A percentile compares a stretch with the other conserved stretches of the same genome.
Evolutionary conservation across 371 early-diverging fungal species (phyloP).

Genomic region (Mucor piriformis): DNA sequence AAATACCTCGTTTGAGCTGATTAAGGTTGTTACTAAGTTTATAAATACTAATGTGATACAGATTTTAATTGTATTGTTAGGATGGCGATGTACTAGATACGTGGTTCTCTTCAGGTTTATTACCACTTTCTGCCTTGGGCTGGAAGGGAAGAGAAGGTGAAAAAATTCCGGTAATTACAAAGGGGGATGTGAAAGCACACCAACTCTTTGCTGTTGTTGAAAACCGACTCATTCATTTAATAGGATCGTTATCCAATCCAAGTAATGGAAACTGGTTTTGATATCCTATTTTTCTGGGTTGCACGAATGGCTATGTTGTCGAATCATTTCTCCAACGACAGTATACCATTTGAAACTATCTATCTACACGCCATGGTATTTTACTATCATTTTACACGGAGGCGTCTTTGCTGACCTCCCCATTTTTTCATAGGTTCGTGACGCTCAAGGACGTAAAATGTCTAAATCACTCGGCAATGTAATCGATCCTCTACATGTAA

Average conservation of each 20-base stretch:
- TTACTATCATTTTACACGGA: background rate
- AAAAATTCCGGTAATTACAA: slow-evolving; percentile 36
- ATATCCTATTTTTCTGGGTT: slow-evolving; percentile 99
- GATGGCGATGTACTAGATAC: slow-evolving; percentile 99
- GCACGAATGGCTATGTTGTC: slow-evolving; percentile 99
- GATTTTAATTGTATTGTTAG: slow-evolving; percentile 37
- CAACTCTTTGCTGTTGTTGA: background rate
- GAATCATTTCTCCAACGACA: slow-evolving; percentile 79
- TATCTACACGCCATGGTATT: slow-evolving; percentile 80
- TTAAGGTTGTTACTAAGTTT: slow-evolving; percentile 30
- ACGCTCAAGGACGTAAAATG: slow-evolving; percentile 98
- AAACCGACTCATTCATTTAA: background rate
- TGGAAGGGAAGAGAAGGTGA: slow-evolving; percentile 55
- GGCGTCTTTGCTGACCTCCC: background rate
- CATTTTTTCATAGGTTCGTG: slow-evolving; percentile 70
- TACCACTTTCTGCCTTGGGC: slow-evolving; percentile 91
- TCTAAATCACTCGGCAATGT: slow-evolving; percentile 97
- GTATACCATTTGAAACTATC: slow-evolving; percentile 85
- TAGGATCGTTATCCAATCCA: slow-evolving; percentile 79
- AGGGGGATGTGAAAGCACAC: background rate
- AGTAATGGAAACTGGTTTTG: slow-evolving; percentile 97
- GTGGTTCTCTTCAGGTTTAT: slow-evolving; percentile 99
- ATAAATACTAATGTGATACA: background rate
- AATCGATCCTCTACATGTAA: slow-evolving; percentile 96
- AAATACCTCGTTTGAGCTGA: slow-evolving; percentile 33